Conservation (phyloP, 768 basidiomycete genomes). For the Lactifluus echinatus region DNA sequence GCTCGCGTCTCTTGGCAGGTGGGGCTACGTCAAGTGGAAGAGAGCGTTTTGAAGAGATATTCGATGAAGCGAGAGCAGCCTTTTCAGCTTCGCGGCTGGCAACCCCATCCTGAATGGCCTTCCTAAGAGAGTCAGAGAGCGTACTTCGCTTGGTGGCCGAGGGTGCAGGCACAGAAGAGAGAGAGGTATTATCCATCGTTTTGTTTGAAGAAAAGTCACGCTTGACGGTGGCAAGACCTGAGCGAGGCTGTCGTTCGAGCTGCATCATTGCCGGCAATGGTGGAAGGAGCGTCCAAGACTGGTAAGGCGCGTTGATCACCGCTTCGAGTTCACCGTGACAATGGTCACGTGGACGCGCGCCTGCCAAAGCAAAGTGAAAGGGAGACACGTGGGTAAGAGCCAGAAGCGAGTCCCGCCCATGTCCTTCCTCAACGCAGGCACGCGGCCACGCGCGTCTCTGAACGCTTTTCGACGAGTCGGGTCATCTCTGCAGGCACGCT, state of each 20-base stretch:
- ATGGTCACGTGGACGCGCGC: constrained; percentile 11
- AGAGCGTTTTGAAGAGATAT: constrained; percentile 20
- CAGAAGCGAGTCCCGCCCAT: background rate
- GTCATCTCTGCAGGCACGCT: background rate
- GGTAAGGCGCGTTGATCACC: background rate
- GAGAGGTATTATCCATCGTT: constrained; percentile 17
- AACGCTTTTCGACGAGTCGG: background rate
- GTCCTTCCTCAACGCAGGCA: constrained; percentile 3
- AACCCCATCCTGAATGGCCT: constrained; percentile 18
- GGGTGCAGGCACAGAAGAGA: constrained; percentile 35
- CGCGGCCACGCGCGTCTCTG: background rate
- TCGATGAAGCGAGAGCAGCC: constrained; percentile 4
- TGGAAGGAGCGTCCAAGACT: background rate
- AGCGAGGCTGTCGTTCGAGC: constrained; percentile 28
- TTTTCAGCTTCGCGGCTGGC: constrained; percentile 15
- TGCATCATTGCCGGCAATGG: constrained; percentile 1
- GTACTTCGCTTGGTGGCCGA: constrained; percentile 33
- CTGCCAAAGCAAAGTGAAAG: background rate
- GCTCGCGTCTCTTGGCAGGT: constrained; percentile 12
- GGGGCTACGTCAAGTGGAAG: constrained; percentile 13
- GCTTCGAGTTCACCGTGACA: background rate
- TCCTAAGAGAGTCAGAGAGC: constrained; percentile 18
- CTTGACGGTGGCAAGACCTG: constrained; percentile 51
- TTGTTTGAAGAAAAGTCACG: constrained; percentile 51
- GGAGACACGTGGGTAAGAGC: background rate